Evolutionary conservation across 1,284 basidiomycete species (phyloP).

Genomic region (Moesziomyces parantarcticus): DNA sequence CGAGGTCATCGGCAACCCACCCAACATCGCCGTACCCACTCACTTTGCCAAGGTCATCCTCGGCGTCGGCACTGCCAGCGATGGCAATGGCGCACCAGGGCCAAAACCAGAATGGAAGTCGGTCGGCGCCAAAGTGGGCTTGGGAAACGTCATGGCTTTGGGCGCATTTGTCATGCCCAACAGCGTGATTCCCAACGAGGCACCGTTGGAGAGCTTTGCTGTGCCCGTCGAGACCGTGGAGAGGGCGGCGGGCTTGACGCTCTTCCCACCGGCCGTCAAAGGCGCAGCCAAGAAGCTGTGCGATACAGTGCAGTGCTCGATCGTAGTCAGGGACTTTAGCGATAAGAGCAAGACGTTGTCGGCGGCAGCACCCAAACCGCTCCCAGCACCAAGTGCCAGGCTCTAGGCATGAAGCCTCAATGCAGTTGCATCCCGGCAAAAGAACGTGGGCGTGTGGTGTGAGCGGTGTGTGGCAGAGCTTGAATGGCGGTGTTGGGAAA

Average conservation of each 20-base stretch:
- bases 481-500: not conserved
- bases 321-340: conserved; percentile 62
- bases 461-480: not conserved
- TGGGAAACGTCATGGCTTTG: conserved; percentile 39
- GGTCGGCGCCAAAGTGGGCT: conserved; percentile 19
- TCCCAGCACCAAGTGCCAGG: conserved; percentile 6
- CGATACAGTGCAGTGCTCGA: conserved; percentile 63
- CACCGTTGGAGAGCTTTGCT: conserved; percentile 59
- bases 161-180: conserved; percentile 67
- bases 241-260: conserved; percentile 84
- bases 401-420: not conserved
- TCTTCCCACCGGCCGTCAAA: conserved; percentile 89
- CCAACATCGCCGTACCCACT: conserved; percentile 90
- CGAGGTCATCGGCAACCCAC: conserved; percentile 88
- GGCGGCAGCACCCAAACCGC: conserved; percentile 15
- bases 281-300: conserved; percentile 85
- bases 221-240: conserved; percentile 85
- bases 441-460: not conserved
- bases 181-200: conserved; percentile 63
- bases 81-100: conserved; percentile 8
- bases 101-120: conserved; percentile 31
- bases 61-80: conserved; percentile 68
- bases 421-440: not conserved
- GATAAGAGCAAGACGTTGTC: conserved; percentile 44
- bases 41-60: conserved; percentile 98